Base-by-base conservation (phyloP, 2,329 filamentous ascomycete genomes). In the Pseudogymnoascus sp. region DNA sequence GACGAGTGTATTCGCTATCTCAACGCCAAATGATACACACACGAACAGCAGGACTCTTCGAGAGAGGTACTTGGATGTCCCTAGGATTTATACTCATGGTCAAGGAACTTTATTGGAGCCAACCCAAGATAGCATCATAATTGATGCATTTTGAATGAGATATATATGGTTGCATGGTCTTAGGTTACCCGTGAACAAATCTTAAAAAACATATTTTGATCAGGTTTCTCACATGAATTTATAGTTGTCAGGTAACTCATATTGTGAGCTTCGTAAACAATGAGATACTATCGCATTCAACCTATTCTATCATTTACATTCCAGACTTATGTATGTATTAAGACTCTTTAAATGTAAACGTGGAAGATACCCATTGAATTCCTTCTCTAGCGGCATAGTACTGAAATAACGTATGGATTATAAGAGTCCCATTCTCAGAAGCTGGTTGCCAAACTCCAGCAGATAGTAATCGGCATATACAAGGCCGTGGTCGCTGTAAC, bases 381-480 rank as follows among this genome's bases (percentile, higher is more conserved):
- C 26, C 8, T 29, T 29, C 26, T 31, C 47, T 53, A 16, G 24
- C n/a, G 1, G 13, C 26, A 16, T 5, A 16, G 26, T 31, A n/a
- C 26, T 8, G 8, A 53, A 4, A 53, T 14, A 31, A 4, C 24
- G 4, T 16, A 31, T 31, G 8, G 7, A 19, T 38, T 59, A 67
- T 26, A 67, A 7, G 29, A 73, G 59, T 1, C 73, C 72, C 72
- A 77, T 73, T 37, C 71, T 67, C 42, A 81, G 63, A n/a, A 82
- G 66, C 56, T 76, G 75, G 61, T 81, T 81, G 2, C 78, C 78
- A 70, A 78, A 79, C 63, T 79, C 77, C 4, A 81, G 65, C 53
- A 81, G 67, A 65, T 76, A 81, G 64, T 81, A 81, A 66, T 81
- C 78, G 2, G 77, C 79, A 68, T 81, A 81, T 1, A 81, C 79